Evolutionary conservation across 768 basidiomycete genomes (phyloP).

Genomic region (Termitomyces heimii): DNA sequence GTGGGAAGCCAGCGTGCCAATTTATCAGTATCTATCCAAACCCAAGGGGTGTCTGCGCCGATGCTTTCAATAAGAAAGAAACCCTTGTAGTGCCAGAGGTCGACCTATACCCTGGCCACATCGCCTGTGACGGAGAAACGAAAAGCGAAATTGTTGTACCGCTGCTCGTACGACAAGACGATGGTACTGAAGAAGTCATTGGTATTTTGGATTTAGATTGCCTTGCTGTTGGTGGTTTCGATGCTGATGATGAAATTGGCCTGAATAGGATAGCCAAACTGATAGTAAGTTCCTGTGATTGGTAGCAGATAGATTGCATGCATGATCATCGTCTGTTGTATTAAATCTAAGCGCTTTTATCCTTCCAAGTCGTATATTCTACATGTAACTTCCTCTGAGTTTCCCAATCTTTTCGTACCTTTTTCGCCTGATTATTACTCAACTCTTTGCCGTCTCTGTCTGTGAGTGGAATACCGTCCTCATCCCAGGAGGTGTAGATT

Average conservation of each 20-base stretch:
- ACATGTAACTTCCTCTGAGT: constrained; percentile 76
- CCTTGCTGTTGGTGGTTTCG: constrained; percentile 63
- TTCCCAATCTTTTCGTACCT: constrained; percentile 64
- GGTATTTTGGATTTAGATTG: constrained; percentile 89
- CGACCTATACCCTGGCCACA: constrained; percentile 82
- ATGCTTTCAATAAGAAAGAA: constrained; percentile 52
- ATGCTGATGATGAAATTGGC: constrained; percentile 71
- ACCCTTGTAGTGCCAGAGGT: constrained; percentile 76
- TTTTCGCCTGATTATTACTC: constrained; percentile 78
- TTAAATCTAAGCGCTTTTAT: constrained; percentile 15
- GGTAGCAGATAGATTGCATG: constrained; percentile 32
- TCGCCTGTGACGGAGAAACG: constrained; percentile 89
- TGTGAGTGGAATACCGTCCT: constrained; percentile 77
- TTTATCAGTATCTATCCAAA: constrained; percentile 57
- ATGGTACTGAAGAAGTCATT: constrained; percentile 25
- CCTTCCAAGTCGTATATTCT: constrained; percentile 55
- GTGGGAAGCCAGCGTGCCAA: constrained; percentile 89
- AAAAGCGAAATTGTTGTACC: constrained; percentile 90
- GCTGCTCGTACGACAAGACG: constrained; percentile 33
- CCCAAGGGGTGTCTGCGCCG: constrained; percentile 81
- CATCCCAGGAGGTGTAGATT: constrained; percentile 80
- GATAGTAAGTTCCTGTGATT: constrained; percentile 58
- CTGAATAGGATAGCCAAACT: constrained; percentile 67
- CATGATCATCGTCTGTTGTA: neutral
- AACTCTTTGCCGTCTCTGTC: constrained; percentile 82